A percentile compares a stretch with the other conserved stretches of the same genome.
phyloP scores from a whole-genome alignment of 2,329 filamentous ascomycete genomes.

The Fusarium redolens region DNA sequence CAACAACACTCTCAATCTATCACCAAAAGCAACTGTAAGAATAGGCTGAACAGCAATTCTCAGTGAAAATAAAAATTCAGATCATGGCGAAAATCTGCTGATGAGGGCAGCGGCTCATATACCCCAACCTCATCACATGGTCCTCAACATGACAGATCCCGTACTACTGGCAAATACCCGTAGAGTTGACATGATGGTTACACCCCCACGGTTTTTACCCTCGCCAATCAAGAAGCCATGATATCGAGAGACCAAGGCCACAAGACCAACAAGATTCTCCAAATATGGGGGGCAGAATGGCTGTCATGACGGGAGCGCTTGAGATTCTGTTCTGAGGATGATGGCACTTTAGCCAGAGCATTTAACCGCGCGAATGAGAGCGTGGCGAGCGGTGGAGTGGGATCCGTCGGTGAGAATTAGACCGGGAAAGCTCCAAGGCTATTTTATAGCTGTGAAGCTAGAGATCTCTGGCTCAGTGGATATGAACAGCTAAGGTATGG shows the following conservation, averaged over 20 bases:
- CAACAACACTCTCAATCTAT: neutral
- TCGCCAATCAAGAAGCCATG: slow-evolving; percentile 33
- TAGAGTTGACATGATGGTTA: slow-evolving; percentile 5
- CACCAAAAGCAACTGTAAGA: neutral
- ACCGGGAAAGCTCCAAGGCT: slow-evolving; percentile 14
- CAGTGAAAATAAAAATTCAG: neutral
- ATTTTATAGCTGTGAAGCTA: slow-evolving; percentile 13
- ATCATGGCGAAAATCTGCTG: slow-evolving; percentile 35
- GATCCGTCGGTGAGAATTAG: slow-evolving; percentile 32
- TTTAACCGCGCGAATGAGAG: slow-evolving; percentile 36
- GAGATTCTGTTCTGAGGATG: neutral
- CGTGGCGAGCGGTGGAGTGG: neutral
- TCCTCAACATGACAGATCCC: neutral
- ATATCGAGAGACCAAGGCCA: slow-evolving; percentile 15
- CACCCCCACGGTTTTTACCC: slow-evolving; percentile 34
- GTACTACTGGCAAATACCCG: neutral
- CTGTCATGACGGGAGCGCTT: slow-evolving; percentile 41
- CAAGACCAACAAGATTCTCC: slow-evolving; percentile 14
- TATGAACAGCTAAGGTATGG: neutral
- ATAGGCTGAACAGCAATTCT: slow-evolving; percentile 21
- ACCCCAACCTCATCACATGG: slow-evolving; percentile 33
- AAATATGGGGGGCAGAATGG: neutral
- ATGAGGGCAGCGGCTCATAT: slow-evolving; percentile 39
- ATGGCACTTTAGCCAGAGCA: slow-evolving; percentile 14
- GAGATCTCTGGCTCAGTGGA: neutral